Base-by-base conservation (phyloP, 2,329 filamentous ascomycete genomes). In the Myriosclerotinia curreyana region DNA sequence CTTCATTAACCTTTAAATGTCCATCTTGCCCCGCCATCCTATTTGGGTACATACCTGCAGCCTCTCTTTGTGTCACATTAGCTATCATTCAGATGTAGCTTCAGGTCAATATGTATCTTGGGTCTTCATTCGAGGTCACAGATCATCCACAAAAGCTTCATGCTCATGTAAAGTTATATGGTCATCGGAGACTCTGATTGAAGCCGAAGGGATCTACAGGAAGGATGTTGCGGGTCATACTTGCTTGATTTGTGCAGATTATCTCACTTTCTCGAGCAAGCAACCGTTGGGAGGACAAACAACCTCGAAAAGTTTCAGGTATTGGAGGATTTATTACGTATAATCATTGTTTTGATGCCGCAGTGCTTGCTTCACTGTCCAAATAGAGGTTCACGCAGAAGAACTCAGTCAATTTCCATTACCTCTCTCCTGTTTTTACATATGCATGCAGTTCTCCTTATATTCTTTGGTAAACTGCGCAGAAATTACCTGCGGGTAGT, bases 101-200 rank as follows among this genome's bases (percentile, higher is more conserved):
- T 58, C 8, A 9, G 54, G 11, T 46, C 20, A 22, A 34, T 22
- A 17, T 34, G 12, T 31, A 58, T 31, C 42, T 36, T 5, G 28
- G 36, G 42, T 28, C 42, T 22, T 2, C 22, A 46, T 22, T 17
- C 36, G 54, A 58, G 28, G 54, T 25, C 28, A 36, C 14, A 48
- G 15, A 17, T 28, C 42, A 36, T 48, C 20, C 15, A 25, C 4
- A 34, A 22, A 1, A 31, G 5, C 14, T 4, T 56, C 8, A 14
- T 9, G 17, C 20, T 22, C 42, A 48, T 36, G n/a, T 58, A 48
- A 46, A 58, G 40, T 58, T 58, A 22, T 44, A 28, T 58, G 54
- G 20, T 40, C 34, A 31, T 46, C 9, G 14, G 28, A 44, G 11
- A 5, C 5, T n/a, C 54, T 25, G 25, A 56, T 25, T 34, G 3